Evolutionary conservation across 805 yeast genomes (phyloP), one percentile per base, ranked within the genome.

Genomic region (Wilhelminamyces savonicus): DNA sequence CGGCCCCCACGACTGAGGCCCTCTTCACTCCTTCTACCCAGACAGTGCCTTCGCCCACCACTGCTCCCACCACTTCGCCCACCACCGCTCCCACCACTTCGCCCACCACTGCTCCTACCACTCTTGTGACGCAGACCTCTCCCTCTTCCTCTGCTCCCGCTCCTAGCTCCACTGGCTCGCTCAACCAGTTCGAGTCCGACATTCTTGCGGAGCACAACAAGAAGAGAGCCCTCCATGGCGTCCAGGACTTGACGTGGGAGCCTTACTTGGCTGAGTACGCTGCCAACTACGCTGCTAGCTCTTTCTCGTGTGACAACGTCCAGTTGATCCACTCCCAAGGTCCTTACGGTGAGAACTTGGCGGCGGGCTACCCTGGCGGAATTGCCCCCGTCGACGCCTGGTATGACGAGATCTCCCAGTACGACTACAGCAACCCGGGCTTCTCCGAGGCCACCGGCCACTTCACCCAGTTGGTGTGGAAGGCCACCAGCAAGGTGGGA

Each of bases 391-490:
- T 80, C 23, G 79, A 78, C 36, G 76, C 81, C 24, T 82, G 92
- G 92, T 82, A 82, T 56, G 54, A 62, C 35, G 90, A 82, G 61
- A 80, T 78, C 40, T 33, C 45, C 8, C 36, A 51, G 30, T 82
- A 80, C 57, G 59, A 72, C 54, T 81, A 54, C 58, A 48, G 55
- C 27, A 54, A 69, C 29, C 74, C 78, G 17, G 78, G 74, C 33
- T 63, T 56, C 41, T 66, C 66, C 32, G 63, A 56, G 32, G 65
- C 57, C 9, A 75, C 87, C 25, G 90, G 90, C 32, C 94, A 82
- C 51, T 82, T 82, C 62, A 81, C 90, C 11, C 90, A 82, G 56
- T 48, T 81, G 20, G 71, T 82, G 16, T 82, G 94, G 94, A 71
- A 71, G 38, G 44, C 66, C 6, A 59, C 82, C 23, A 56, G 73